Evolutionary conservation across 352 stramenopile species (phyloP), one percentile per base, ranked within the genome.

Genomic region (Aphanomyces invadans): DNA sequence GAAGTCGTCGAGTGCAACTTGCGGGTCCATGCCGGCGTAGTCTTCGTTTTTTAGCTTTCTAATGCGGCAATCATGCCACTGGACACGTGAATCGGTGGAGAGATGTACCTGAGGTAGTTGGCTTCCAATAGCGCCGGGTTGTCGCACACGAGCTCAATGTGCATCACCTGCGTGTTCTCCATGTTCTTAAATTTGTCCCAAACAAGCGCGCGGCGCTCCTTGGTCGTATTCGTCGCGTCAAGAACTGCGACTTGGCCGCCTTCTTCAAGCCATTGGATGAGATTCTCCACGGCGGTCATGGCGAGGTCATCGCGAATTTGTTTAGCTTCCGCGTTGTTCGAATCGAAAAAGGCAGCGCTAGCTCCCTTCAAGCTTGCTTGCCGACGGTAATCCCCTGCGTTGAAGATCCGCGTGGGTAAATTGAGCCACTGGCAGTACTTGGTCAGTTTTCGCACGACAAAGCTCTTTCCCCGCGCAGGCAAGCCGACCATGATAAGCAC

Each of bases 221-320:
- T 89, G 23, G 94, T 98, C 9, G 90, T 97, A 74, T 98, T 98
- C 38, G 94, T 98, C 5, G 94, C 94, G 74, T 98, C 94, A 70
- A 98, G 98, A 63, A 98, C 90, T 0, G 82, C 94, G 49, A 98
- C 89, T 70, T 97, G 83, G 17, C 73, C 74, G 68, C 89, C 85
- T 38, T 95, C 78, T 51, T 97, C 88, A 7, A 98, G 73, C 91
- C 90, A 98, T 33, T 89, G 75, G 25, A 98, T 76, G 68, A 98
- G 86, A 28, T 97, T 86, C 19, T 33, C 36, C 17, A 67, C 28
- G 10, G 60, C 60, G 55, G 48, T 44, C 60, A 67, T 67, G 17
- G 60, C 60, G 11, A 67, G 90, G 48, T 95, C 76, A 71, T 98
- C 87, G 38, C 94, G 80, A 49, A 97, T 46, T 29, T 78, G 72